Evolutionary conservation across 75 land plant species (phyloP), one percentile per base, ranked within the genome.

Genomic region (Picea glauca): DNA sequence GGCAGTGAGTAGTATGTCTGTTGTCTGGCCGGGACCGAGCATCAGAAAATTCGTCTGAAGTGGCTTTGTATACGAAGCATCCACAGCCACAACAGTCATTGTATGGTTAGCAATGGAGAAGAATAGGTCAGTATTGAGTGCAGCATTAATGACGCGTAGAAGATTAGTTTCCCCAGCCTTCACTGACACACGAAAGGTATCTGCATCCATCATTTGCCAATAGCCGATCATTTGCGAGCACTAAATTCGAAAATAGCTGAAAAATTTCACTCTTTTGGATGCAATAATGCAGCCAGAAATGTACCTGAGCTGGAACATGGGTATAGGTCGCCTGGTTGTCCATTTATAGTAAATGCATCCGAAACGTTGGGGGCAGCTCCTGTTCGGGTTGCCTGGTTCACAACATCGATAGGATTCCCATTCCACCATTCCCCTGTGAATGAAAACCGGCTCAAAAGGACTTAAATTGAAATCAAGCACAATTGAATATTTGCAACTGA

Each of bases 371-470:
- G 38, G 38, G 38, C 38, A 38, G 38, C 38, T 38, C 38, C 38
- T 38, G 38, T 38, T 38, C 38, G 1, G 38, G 38, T 38, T 38
- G 1, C 1, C 3, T 38, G 38, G 3, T 38, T 38, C 38, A 38
- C 38, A 62, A 92, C 92, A 75, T 95, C 96, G 60, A 91, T 96
- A 3, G 85, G 82, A 59, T 93, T 84, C 3, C 83, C 81, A 74
- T 91, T 95, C 96, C 96, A 95, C 98, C 98, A 95, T 78, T 95
- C 98, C 7, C 91, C 98, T 91, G 83, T 76, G 73, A 60, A 58
- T 32, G 8, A 0, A 8, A 64, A 13, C 13, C 23, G 23, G 38
- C 4, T 38, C 38, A 38, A 38, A 38, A 38, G 1, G 3, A 73
- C 26, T 64, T 32, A 72, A 88, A 88, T 84, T 13, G 84, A 76